These are phyloP conservation scores for Flaveria sonorensis DNA, from an alignment of 129 eudicot genomes.

Conservation along the genomic window DNA sequence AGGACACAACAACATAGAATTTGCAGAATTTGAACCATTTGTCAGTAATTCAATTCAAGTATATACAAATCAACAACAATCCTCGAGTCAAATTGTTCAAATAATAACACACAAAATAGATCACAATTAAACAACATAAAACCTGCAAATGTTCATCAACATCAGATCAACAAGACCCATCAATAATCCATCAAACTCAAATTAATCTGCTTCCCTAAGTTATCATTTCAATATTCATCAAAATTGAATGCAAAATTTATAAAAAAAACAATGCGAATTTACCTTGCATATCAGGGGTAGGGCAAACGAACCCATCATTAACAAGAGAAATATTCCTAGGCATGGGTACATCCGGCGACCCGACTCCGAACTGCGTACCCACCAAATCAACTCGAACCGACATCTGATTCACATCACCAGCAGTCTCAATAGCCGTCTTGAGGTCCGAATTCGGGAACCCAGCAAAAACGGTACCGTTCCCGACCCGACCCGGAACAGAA, in stretches of 20 bases:
- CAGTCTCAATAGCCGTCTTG: constrained; percentile 76
- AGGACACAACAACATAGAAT: neutral
- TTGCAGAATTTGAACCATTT: neutral
- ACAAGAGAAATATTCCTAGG: constrained; percentile 70
- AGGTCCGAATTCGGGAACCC: constrained; percentile 83
- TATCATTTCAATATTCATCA: neutral
- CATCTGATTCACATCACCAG: constrained; percentile 84
- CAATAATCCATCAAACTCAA: neutral
- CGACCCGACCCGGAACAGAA: constrained; percentile 70
- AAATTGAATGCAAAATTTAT: neutral
- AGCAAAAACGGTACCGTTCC: constrained; percentile 76
- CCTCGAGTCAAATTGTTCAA: neutral
- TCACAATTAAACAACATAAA: neutral
- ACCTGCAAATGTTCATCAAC: constrained; percentile 10
- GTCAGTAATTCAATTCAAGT: neutral
- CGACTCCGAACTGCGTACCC: constrained; percentile 92
- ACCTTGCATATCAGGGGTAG: constrained; percentile 66
- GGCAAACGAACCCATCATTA: constrained; percentile 86
- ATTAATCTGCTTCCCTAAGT: neutral
- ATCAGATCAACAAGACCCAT: constrained; percentile 5
- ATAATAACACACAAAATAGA: neutral
- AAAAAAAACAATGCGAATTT: neutral
- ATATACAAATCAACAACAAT: neutral
- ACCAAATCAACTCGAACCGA: constrained; percentile 52
- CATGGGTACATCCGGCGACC: constrained; percentile 59